phyloP scores from a whole-genome alignment of 495 filamentous ascomycete species.

The Talaromyces nanjingensis region DNA sequence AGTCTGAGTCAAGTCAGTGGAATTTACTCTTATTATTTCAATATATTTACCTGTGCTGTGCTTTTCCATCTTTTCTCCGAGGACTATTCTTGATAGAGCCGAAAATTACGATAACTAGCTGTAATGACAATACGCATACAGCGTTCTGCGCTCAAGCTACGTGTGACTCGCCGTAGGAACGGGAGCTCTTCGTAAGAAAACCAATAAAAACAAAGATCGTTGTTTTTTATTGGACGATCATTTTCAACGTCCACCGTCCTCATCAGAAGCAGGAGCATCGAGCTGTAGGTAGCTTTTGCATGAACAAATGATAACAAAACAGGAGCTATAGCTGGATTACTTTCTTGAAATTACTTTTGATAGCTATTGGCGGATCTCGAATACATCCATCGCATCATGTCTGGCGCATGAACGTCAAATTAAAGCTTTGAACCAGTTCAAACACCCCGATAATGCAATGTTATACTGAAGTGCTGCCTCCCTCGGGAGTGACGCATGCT shows the following conservation, averaged over 20 bases:
- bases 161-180: background rate
- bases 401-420: background rate
- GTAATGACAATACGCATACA: slow-evolving; percentile 2
- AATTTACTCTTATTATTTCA: too few species aligned
- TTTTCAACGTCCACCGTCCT: background rate
- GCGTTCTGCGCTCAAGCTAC: background rate
- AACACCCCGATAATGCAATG: slow-evolving; percentile 49
- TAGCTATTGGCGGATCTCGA: background rate
- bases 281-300: background rate
- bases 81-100: too few species aligned
- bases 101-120: background rate
- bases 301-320: background rate
- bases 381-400: background rate
- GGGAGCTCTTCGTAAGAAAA: background rate
- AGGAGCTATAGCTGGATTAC: background rate
- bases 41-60: too few species aligned
- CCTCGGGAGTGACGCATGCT: slow-evolving; percentile 87
- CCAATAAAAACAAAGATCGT: background rate
- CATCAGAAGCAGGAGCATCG: background rate
- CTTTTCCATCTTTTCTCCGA: too few species aligned
- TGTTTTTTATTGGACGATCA: slow-evolving; percentile 4
- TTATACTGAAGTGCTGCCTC: slow-evolving; percentile 88
- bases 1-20: too few species aligned
- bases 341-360: background rate
- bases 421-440: background rate